Percentiles rank a stretch among this genome's conserved stretches.
These are phyloP conservation scores for Fraxinus paxiana DNA, from an alignment of 305 asterid species.

Conservation along the genomic window DNA sequence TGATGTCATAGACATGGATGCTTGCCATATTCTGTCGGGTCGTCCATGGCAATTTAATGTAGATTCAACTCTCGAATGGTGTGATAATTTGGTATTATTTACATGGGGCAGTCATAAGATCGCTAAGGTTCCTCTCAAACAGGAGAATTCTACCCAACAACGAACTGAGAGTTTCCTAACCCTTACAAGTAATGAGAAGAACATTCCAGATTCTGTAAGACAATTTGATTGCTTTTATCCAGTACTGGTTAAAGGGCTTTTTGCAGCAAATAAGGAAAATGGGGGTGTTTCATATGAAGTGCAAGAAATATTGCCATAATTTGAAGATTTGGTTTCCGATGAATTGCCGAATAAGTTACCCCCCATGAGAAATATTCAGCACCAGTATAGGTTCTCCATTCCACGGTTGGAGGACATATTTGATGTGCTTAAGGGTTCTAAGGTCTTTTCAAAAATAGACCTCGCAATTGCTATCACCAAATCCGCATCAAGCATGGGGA, in stretches of 20 bases:
- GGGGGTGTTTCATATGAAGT: not conserved
- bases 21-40: too few relatives aligned
- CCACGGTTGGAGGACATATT: too few relatives aligned
- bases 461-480: too few relatives aligned
- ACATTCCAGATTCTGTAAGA: not conserved
- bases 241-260: not conserved
- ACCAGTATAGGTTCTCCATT: not conserved
- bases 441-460: too few relatives aligned
- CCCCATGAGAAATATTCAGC: not conserved
- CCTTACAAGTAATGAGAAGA: not conserved
- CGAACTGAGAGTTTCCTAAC: not conserved
- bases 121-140: not conserved
- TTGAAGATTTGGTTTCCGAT: not conserved
- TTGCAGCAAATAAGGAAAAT: not conserved
- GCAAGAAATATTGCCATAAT: not conserved
- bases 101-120: not conserved
- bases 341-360: not conserved
- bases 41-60: too few relatives aligned
- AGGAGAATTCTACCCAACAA: not conserved
- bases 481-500: too few relatives aligned
- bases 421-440: too few relatives aligned
- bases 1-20: too few relatives aligned
- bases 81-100: not conserved
- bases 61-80: too few relatives aligned
- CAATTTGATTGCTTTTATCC: not conserved